Evolutionary conservation across 2,329 filamentous ascomycete genomes (phyloP).

Genomic region (Dryadomyces quercivorus): DNA sequence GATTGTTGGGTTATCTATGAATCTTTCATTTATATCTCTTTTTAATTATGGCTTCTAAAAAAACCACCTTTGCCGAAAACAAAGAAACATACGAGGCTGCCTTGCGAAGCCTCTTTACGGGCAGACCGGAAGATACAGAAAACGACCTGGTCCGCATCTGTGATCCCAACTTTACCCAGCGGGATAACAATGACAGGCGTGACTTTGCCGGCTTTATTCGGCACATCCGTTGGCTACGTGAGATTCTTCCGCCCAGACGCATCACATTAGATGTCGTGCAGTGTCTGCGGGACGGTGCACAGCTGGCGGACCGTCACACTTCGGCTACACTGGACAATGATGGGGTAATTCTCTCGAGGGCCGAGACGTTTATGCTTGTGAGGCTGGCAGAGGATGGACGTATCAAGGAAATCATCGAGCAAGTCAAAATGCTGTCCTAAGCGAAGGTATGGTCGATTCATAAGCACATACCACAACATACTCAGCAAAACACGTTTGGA

Average conservation of each 20-base stretch:
- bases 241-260: constrained; percentile 1
- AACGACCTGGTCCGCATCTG: constrained; percentile 1
- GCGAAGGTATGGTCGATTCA: too few species aligned
- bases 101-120: constrained; percentile 6
- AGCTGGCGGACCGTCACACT: constrained; percentile 6
- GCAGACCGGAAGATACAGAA: constrained; percentile 8
- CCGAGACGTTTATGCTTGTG: constrained; percentile 8
- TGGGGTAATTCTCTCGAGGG: neutral
- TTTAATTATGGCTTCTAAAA: neutral
- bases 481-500: too few species aligned
- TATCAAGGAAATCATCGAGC: constrained; percentile 5
- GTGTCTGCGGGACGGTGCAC: constrained; percentile 5
- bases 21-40: neutral
- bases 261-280: neutral
- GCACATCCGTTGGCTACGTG: constrained; percentile 8
- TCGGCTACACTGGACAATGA: constrained; percentile 1
- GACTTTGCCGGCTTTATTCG: constrained; percentile 6
- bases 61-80: neutral
- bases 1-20: too few species aligned
- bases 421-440: neutral
- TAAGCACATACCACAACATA: too few species aligned
- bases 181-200: neutral
- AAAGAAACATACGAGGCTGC: constrained; percentile 7
- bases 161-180: constrained; percentile 3
- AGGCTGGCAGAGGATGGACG: constrained; percentile 7